phyloP scores from a whole-genome alignment of 805 yeast species.

The Cephaloascus albidus region DNA sequence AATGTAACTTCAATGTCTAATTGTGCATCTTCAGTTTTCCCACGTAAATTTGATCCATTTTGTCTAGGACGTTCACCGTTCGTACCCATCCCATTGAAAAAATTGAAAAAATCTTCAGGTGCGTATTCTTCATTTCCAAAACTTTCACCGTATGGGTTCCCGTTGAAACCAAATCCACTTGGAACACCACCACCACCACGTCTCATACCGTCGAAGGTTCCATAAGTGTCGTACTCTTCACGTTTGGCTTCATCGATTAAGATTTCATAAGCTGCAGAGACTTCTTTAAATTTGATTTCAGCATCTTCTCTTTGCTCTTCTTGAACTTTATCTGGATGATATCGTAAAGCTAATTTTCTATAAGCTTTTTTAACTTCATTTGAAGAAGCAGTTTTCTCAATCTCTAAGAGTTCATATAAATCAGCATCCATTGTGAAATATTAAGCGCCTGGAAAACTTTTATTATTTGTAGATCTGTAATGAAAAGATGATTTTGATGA shows the following conservation, averaged over 20 bases:
- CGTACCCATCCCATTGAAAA: slow-evolving; percentile 44
- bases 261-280: slow-evolving; percentile 79
- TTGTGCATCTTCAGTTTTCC: slow-evolving; percentile 58
- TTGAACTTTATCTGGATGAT: slow-evolving; percentile 85
- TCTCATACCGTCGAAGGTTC: slow-evolving; percentile 23
- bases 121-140: slow-evolving; percentile 37
- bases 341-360: slow-evolving; percentile 68
- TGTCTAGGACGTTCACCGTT: slow-evolving; percentile 14
- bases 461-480: too few species aligned
- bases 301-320: slow-evolving; percentile 58
- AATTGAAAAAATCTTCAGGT: slow-evolving; percentile 71
- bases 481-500: too few species aligned
- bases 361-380: slow-evolving; percentile 79
- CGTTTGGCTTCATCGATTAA: slow-evolving; percentile 62
- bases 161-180: slow-evolving; percentile 11
- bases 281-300: slow-evolving; percentile 73
- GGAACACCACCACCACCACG: slow-evolving; percentile 10
- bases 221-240: slow-evolving; percentile 49
- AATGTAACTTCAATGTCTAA: slow-evolving; percentile 55
- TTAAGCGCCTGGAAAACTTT: too few species aligned
- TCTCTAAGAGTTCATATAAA: slow-evolving; percentile 63
- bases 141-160: slow-evolving; percentile 32
- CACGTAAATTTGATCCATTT: slow-evolving; percentile 9
- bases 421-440: slow-evolving; percentile 5
- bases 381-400: slow-evolving; percentile 53